Conservation (phyloP, 805 yeast species). For the Saccharomyces jurei region DNA sequence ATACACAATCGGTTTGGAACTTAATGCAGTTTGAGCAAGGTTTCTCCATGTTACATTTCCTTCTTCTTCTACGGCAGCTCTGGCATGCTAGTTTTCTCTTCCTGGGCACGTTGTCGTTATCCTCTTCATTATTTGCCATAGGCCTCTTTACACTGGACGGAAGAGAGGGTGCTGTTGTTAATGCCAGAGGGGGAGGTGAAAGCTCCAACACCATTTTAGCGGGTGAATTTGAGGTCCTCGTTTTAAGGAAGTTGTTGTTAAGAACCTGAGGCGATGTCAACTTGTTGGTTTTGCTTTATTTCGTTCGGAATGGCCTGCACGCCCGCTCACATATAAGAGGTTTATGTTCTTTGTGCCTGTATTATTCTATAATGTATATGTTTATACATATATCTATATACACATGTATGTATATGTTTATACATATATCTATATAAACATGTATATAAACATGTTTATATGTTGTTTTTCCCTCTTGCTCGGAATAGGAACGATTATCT, state of each 20-base stretch:
- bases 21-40: constrained; percentile 42
- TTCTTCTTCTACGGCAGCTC: constrained; percentile 21
- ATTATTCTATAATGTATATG: neutral
- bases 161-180: neutral
- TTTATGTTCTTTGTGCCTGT: neutral
- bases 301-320: neutral
- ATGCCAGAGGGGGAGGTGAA: neutral
- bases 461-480: neutral
- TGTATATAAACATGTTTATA: neutral
- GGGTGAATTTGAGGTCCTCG: neutral
- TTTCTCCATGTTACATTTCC: constrained; percentile 38
- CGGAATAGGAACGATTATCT: neutral
- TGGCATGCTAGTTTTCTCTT: constrained; percentile 14
- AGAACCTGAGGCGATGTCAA: neutral
- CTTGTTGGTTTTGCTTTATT: neutral
- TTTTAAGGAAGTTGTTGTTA: neutral
- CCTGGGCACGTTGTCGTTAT: neutral
- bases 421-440: neutral
- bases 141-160: neutral
- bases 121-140: neutral
- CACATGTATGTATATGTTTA: neutral
- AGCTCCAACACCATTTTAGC: neutral
- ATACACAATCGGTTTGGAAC: constrained; percentile 37
- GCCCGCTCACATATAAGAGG: neutral
- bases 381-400: neutral